Conservation (phyloP, 2,329 filamentous ascomycete genomes). For the Blastomyces parvus region DNA sequence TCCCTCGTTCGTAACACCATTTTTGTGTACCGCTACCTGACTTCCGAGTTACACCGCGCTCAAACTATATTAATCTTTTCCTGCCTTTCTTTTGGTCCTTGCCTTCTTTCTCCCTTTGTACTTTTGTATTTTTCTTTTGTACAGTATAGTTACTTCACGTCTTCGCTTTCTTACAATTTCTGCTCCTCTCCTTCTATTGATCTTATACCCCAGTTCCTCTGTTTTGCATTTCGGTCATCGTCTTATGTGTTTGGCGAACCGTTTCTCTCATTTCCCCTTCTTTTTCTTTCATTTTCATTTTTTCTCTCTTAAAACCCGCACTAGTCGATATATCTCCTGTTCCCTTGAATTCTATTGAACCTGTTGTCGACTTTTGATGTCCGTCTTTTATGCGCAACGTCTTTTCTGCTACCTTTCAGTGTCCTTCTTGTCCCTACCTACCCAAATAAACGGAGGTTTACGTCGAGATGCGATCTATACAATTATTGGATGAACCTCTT, state of each 20-base stretch:
- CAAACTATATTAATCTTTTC: not conserved
- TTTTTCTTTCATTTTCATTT: not conserved
- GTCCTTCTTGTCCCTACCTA: not conserved
- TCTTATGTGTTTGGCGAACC: not conserved
- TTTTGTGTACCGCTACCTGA: not conserved
- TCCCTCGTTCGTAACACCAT: not conserved
- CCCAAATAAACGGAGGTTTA: not conserved
- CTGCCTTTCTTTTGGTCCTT: not conserved
- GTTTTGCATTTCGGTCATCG: not conserved
- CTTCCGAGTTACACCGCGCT: not conserved
- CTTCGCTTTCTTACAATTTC: not conserved
- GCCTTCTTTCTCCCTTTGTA: not conserved
- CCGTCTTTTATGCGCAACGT: not conserved
- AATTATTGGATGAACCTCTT: not conserved
- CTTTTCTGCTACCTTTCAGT: not conserved
- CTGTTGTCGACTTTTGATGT: not conserved
- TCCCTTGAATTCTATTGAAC: not conserved
- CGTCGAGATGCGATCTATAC: not conserved
- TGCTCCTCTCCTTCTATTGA: not conserved
- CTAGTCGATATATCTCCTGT: not conserved
- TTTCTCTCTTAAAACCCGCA: not conserved
- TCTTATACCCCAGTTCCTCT: not conserved
- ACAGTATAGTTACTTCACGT: not conserved
- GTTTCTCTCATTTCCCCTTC: not conserved
- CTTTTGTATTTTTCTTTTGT: not conserved